Evolutionary conservation across 805 yeast genomes (phyloP).

Genomic region (Schwanniomyces polymorphus): DNA sequence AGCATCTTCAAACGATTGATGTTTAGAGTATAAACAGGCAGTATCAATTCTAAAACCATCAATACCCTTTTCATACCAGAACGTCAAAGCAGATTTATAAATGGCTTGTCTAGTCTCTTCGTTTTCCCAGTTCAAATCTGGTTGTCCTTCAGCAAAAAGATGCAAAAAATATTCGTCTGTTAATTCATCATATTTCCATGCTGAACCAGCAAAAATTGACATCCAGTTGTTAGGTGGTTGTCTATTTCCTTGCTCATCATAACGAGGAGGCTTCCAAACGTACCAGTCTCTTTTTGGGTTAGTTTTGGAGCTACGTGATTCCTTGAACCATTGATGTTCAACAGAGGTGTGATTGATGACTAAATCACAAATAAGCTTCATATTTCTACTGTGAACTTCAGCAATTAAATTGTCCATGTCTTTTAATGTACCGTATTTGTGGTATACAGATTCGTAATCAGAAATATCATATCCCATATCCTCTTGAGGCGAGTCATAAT

Average conservation of each 20-base stretch:
- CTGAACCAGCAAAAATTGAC: slow-evolving; percentile 52
- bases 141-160: slow-evolving; percentile 54
- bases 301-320: slow-evolving; percentile 49
- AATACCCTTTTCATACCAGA: slow-evolving; percentile 57
- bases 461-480: slow-evolving; percentile 66
- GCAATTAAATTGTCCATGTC: slow-evolving; percentile 50
- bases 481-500: slow-evolving; percentile 57
- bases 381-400: slow-evolving; percentile 48
- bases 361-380: slow-evolving; percentile 54
- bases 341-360: slow-evolving; percentile 60
- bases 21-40: slow-evolving; percentile 54
- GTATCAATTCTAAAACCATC: slow-evolving; percentile 63
- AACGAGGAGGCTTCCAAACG: slow-evolving; percentile 53
- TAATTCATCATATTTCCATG: slow-evolving; percentile 56
- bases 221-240: slow-evolving; percentile 60
- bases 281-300: slow-evolving; percentile 64
- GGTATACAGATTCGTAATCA: slow-evolving; percentile 52
- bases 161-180: slow-evolving; percentile 57
- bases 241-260: slow-evolving; percentile 47
- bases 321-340: slow-evolving; percentile 59
- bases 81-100: slow-evolving; percentile 47
- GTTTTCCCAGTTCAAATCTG: slow-evolving; percentile 65
- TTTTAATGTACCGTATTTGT: slow-evolving; percentile 53
- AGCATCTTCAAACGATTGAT: slow-evolving; percentile 46
- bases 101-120: slow-evolving; percentile 36